Conservation (phyloP, 78 protist genomes). For the Trichosphaerium sp. region DNA sequence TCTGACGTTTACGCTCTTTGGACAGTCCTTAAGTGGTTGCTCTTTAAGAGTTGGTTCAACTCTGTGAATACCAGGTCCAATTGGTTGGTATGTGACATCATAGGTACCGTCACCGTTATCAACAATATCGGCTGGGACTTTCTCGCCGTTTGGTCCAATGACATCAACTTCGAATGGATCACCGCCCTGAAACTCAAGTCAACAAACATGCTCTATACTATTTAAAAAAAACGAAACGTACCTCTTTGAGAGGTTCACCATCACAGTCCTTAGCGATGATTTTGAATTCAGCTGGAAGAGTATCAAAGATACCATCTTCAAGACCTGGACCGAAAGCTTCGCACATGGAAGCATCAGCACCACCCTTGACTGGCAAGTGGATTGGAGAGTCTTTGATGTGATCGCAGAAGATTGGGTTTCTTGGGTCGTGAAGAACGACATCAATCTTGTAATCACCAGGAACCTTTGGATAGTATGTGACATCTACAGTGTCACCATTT, state of each 20-base stretch:
- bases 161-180: conserved; percentile 37
- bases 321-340: conserved; percentile 52
- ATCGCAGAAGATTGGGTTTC: conserved; percentile 10
- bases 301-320: conserved; percentile 31
- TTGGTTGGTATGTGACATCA: conserved; percentile 44
- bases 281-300: conserved; percentile 38
- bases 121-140: conserved; percentile 17
- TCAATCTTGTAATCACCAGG: conserved; percentile 40
- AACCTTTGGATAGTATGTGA: too few relatives aligned
- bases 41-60: too few relatives aligned
- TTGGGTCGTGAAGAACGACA: conserved; percentile 11
- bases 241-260: conserved; percentile 19
- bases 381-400: background rate
- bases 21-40: too few relatives aligned
- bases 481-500: too few relatives aligned
- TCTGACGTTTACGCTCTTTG: too few relatives aligned
- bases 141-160: conserved; percentile 34
- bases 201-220: background rate
- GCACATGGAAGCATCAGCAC: conserved; percentile 26
- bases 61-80: too few relatives aligned
- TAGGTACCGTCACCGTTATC: conserved; percentile 46
- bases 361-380: background rate
- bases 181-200: conserved; percentile 25
- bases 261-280: conserved; percentile 43
- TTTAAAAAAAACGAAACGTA: background rate